Percentiles rank a stretch among this genome's conserved stretches.
These are phyloP conservation scores for Pyrenophora tritici-repentis DNA, from an alignment of 2,329 filamentous ascomycete genomes.

Conservation along the genomic window DNA sequence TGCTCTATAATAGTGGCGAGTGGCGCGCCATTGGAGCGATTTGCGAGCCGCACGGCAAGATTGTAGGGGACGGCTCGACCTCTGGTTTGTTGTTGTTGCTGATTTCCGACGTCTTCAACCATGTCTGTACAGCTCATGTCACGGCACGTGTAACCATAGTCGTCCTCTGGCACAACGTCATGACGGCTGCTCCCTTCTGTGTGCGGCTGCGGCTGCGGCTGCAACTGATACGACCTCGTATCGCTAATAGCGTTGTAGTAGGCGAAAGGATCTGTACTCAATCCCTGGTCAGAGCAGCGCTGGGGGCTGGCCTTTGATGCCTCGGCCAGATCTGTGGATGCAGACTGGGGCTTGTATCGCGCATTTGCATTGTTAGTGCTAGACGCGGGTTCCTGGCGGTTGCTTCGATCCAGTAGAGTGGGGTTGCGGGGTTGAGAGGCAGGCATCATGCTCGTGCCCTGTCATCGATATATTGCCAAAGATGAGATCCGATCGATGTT, in stretches of 20 bases:
- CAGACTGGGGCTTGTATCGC: constrained; percentile 16
- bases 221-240: constrained; percentile 6
- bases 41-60: constrained; percentile 32
- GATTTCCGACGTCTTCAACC: constrained; percentile 9
- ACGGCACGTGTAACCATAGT: constrained; percentile 19
- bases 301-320: constrained; percentile 6
- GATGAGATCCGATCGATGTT: constrained; percentile 17
- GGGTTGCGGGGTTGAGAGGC: constrained; percentile 1
- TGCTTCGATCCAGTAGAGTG: constrained; percentile 17
- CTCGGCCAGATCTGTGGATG: constrained; percentile 11
- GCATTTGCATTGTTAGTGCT: constrained; percentile 12
- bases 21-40: constrained; percentile 43
- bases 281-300: constrained; percentile 9
- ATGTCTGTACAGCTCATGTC: constrained; percentile 5
- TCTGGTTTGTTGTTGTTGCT: constrained; percentile 26
- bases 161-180: constrained; percentile 1
- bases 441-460: constrained; percentile 11
- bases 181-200: constrained; percentile 6
- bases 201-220: not conserved
- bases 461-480: constrained; percentile 14
- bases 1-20: constrained; percentile 54
- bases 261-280: constrained; percentile 24
- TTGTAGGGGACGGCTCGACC: constrained; percentile 30
- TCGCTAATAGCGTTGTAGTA: constrained; percentile 26
- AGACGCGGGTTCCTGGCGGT: constrained; percentile 10